A percentile compares a stretch with the other conserved stretches of the same genome.
Evolutionary conservation across 163 green algal species (phyloP).

Genomic region (Prototheca cutis): DNA sequence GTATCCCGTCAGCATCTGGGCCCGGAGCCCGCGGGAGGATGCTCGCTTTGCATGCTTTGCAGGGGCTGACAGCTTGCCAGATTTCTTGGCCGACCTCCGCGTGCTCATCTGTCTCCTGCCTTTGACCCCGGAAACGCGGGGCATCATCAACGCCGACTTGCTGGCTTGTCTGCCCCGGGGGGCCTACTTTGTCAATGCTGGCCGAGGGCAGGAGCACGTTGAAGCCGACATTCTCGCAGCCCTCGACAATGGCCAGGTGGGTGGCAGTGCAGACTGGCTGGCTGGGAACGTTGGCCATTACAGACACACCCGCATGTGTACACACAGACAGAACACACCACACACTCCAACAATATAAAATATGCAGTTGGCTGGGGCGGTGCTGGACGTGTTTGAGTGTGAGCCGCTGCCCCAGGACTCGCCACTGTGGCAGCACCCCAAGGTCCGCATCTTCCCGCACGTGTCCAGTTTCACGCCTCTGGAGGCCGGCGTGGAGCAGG

Average conservation of each 20-base stretch:
- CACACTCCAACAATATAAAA: background rate
- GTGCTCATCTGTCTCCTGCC: conserved; percentile 53
- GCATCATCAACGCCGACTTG: conserved; percentile 39
- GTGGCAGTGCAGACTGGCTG: background rate
- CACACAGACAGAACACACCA: background rate
- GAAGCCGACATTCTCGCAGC: conserved; percentile 39
- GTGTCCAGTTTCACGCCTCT: conserved; percentile 27
- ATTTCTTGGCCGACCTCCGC: conserved; percentile 27
- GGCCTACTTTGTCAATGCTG: conserved; percentile 42
- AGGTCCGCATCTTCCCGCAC: conserved; percentile 28
- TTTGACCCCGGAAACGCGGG: conserved; percentile 35
- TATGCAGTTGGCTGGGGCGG: conserved; percentile 3
- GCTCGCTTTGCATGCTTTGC: conserved; percentile 6
- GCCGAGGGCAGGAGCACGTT: conserved; percentile 37
- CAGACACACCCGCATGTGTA: too few relatives aligned
- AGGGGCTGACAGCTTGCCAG: conserved; percentile 24
- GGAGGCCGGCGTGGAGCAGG: conserved; percentile 16
- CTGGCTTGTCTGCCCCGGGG: conserved; percentile 40
- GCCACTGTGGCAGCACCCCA: conserved; percentile 49
- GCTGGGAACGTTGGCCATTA: background rate
- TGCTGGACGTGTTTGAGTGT: conserved; percentile 72
- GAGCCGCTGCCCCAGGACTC: conserved; percentile 66
- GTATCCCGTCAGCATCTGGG: conserved; percentile 39
- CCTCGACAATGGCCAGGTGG: conserved; percentile 26
- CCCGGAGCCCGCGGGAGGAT: conserved; percentile 6